Percentiles rank a stretch among this genome's conserved stretches.
Evolutionary conservation across 148 eudicot species (phyloP).

Genomic region (Nyssa sinensis): DNA sequence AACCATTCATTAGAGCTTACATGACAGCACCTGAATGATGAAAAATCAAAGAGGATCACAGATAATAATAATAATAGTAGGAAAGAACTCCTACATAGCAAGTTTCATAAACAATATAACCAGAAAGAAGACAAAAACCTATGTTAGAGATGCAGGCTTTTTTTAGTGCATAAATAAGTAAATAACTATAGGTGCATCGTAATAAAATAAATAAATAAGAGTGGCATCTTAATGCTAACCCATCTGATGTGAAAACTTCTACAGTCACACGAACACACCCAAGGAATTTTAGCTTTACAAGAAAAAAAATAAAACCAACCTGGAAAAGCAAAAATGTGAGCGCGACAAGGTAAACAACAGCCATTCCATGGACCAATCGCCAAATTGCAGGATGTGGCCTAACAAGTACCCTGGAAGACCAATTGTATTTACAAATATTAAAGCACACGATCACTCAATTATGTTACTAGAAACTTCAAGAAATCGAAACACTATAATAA

Average conservation of each 20-base stretch:
- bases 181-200: background rate
- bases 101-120: background rate
- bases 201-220: background rate
- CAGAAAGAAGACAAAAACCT: background rate
- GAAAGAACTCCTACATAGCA: background rate
- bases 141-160: background rate
- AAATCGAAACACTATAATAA: background rate
- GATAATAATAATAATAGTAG: background rate
- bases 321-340: conserved; percentile 95
- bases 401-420: conserved; percentile 68
- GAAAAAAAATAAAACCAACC: conserved; percentile 37
- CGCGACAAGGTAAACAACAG: conserved; percentile 91
- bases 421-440: background rate
- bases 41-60: background rate
- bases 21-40: background rate
- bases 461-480: background rate
- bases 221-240: background rate
- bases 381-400: conserved; percentile 99
- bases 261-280: background rate
- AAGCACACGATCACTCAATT: background rate
- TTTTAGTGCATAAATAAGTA: background rate
- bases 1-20: background rate
- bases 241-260: no score
- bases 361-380: conserved; percentile 98
- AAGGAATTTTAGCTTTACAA: background rate